Evolutionary conservation across 1,139 yeast genomes (phyloP).

Genomic region (Scheffersomyces parashehatae): DNA sequence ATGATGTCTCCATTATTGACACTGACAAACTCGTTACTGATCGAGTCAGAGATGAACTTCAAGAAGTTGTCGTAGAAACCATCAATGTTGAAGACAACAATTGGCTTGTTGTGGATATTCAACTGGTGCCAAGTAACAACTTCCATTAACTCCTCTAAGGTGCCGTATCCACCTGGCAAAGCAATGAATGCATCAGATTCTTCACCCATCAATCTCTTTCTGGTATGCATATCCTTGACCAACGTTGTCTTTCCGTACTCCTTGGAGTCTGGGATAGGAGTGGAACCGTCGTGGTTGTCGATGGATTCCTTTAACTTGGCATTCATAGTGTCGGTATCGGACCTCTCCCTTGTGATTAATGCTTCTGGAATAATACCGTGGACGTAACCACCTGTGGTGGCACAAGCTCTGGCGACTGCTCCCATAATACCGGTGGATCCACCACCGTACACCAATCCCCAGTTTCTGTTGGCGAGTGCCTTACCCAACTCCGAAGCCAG

Average conservation of each 20-base stretch:
- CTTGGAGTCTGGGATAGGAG: conserved; percentile 62
- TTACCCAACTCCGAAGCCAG: conserved; percentile 63
- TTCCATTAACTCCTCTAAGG: conserved; percentile 87
- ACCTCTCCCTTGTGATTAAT: conserved; percentile 72
- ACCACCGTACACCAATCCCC: conserved; percentile 90
- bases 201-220: conserved; percentile 83
- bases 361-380: conserved; percentile 89
- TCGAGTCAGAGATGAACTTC: conserved; percentile 56
- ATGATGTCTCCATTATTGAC: conserved; percentile 67
- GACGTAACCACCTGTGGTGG: conserved; percentile 68
- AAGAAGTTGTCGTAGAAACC: conserved; percentile 79
- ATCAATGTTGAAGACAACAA: conserved; percentile 72
- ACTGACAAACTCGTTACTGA: conserved; percentile 67
- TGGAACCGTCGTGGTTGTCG: conserved; percentile 56
- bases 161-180: conserved; percentile 91
- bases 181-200: conserved; percentile 89
- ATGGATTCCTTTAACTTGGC: conserved; percentile 45
- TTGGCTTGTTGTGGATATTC: conserved; percentile 81
- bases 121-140: conserved; percentile 89
- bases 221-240: conserved; percentile 87
- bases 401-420: conserved; percentile 71
- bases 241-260: conserved; percentile 77
- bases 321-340: conserved; percentile 43
- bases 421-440: conserved; percentile 92
- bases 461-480: conserved; percentile 54